Conservation (phyloP, 2,329 filamentous ascomycete genomes). For the Chrysoporthe deuterocubensis region DNA sequence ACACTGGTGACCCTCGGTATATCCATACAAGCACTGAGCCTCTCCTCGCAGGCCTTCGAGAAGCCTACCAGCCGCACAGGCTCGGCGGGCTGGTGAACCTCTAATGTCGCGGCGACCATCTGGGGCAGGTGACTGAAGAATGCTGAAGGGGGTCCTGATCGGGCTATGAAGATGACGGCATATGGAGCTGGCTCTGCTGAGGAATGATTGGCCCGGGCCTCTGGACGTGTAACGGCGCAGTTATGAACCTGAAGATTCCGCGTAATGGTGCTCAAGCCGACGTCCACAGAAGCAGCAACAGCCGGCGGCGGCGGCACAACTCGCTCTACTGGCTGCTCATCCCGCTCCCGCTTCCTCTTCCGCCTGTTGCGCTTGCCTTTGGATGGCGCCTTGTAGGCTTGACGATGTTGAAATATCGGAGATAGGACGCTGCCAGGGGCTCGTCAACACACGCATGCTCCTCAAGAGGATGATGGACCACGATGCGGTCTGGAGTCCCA, state of each 20-base stretch:
- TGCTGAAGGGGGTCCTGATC: constrained; percentile 59
- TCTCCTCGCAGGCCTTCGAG: constrained; percentile 61
- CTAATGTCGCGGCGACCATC: constrained; percentile 51
- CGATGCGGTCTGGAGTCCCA: constrained; percentile 18
- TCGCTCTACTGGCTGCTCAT: constrained; percentile 28
- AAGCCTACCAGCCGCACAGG: constrained; percentile 65
- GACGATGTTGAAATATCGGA: constrained; percentile 67
- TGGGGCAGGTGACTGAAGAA: constrained; percentile 64
- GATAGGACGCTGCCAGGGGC: constrained; percentile 56
- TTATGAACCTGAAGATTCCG: constrained; percentile 57
- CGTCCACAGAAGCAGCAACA: constrained; percentile 60
- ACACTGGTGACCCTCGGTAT: constrained; percentile 69
- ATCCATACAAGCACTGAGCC: constrained; percentile 60
- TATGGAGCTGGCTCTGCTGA: constrained; percentile 40
- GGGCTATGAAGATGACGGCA: constrained; percentile 60
- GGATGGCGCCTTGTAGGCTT: constrained; percentile 57
- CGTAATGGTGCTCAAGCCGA: constrained; percentile 68
- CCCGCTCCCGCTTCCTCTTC: constrained; percentile 46
- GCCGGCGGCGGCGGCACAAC: constrained; percentile 50
- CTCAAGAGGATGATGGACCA: constrained; percentile 4
- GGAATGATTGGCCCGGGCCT: constrained; percentile 1
- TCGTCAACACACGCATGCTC: constrained; percentile 11
- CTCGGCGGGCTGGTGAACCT: constrained; percentile 40
- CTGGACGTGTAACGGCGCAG: not conserved
- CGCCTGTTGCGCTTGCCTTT: constrained; percentile 63